Evolutionary conservation across 495 filamentous ascomycete species (phyloP), one percentile per base, ranked within the genome.

Genomic region (Staphylotrichum longicolle): DNA sequence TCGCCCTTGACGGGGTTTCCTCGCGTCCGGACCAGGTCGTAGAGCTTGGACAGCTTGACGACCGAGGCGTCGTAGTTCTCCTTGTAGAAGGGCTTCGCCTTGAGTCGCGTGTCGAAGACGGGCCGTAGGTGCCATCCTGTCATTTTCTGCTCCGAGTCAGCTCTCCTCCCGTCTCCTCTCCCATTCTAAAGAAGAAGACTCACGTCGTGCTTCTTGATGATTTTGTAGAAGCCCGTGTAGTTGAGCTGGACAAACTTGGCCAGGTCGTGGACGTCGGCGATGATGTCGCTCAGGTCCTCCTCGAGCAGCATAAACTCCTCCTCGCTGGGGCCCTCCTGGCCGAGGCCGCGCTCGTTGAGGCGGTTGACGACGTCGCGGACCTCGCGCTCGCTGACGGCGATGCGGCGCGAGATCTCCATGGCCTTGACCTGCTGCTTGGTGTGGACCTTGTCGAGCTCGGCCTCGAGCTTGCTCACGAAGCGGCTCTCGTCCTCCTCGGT

Each of bases 201-300:
- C 76, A 94, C 91, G 81, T 99, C 94, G 74, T 99, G 94, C 79
- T 99, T 99, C 80, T 99, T 99, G 72, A 99, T 96, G 67, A 99
- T 99, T 80, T 99, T 99, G 80, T 97, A 95, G 70, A 99, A 99
- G 1, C 95, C 94, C 1, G 93, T 97, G 69, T 99, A 99, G 74
- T 99, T 99, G 71, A 99, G 77, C 76, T 97, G 93, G 5, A 94
- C 95, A 68, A 97, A 99, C 76, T 98, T 98, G 68, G 95, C 95
- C 67, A 99, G 78, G 73, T 99, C 94, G 70, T 99, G 94, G 10
- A 99, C 95, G 72, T 99, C 94, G 56, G 95, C 95, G 72, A 98
- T 99, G 68, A 98, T 93, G 71, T 99, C 94, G 74, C 91, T 95
- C 71, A 99, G 73, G 64, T 96, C 91, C 75, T 96, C 90, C 77